phyloP scores from a whole-genome alignment of 2,329 filamentous ascomycete genomes.

The Ophiosphaerella narmari region DNA sequence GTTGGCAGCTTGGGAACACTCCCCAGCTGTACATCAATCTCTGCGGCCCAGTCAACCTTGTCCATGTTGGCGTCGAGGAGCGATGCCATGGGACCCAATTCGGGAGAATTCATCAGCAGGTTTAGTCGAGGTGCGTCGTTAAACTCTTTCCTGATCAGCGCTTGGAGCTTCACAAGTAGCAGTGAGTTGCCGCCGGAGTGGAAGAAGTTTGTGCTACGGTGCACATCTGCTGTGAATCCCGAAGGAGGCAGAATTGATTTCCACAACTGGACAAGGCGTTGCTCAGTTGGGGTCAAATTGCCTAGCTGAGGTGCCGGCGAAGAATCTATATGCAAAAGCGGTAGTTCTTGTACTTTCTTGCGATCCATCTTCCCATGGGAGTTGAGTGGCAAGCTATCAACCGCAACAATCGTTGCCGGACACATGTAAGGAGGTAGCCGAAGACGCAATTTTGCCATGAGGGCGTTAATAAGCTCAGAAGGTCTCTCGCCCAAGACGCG shows the following conservation, averaged over 20 bases:
- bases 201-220: constrained; percentile 48
- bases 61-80: background rate
- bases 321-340: constrained; percentile 11
- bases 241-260: constrained; percentile 10
- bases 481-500: too few species aligned
- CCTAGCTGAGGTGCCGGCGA: too few species aligned
- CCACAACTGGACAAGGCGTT: constrained; percentile 6
- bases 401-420: constrained; percentile 8
- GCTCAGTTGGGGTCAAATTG: constrained; percentile 1
- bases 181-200: constrained; percentile 50
- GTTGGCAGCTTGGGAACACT: background rate
- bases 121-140: constrained; percentile 36
- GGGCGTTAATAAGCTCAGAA: background rate
- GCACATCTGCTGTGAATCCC: background rate
- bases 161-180: constrained; percentile 47
- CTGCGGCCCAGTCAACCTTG: constrained; percentile 48
- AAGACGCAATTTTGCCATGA: constrained; percentile 13
- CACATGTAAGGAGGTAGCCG: constrained; percentile 42
- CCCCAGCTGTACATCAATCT: constrained; percentile 26
- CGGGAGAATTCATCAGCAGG: constrained; percentile 47
- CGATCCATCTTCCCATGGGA: constrained; percentile 15
- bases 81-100: constrained; percentile 48
- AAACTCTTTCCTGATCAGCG: constrained; percentile 41
- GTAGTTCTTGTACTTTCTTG: constrained; percentile 15
- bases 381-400: constrained; percentile 14